phyloP scores from a whole-genome alignment of 305 asterid species.

The Coffea humblotiana region DNA sequence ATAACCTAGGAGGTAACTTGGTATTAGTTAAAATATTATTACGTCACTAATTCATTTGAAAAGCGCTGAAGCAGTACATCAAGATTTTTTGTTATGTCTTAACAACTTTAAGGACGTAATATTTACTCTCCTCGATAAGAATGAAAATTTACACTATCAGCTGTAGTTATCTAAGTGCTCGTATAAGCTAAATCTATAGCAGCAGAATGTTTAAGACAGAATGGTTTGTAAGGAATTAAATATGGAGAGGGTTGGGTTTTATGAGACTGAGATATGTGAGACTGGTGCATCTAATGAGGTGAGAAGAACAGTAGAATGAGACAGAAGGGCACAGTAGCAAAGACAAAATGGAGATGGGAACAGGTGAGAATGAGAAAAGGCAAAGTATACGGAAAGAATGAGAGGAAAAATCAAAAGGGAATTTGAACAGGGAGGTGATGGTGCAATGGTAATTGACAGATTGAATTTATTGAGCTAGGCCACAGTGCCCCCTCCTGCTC shows the following conservation, averaged over 20 bases:
- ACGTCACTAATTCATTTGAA: no score
- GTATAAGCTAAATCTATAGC: background rate
- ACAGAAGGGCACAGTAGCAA: background rate
- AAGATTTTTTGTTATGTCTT: no score
- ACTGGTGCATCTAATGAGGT: background rate
- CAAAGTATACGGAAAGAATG: constrained; percentile 14
- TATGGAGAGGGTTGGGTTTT: background rate
- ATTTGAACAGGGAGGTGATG: background rate
- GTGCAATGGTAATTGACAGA: constrained; percentile 11
- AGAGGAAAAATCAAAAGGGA: background rate
- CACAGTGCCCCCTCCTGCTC: background rate
- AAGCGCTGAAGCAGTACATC: background rate
- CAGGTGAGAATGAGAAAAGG: constrained; percentile 3
- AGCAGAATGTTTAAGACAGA: background rate
- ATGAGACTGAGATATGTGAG: background rate
- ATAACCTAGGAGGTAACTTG: no score
- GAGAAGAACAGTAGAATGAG: background rate
- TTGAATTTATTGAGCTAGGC: constrained; percentile 11
- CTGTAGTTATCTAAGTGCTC: background rate
- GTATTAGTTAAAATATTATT: no score
- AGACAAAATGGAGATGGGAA: constrained; percentile 9
- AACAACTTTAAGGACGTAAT: background rate
- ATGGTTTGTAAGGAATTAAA: background rate
- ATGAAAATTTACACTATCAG: background rate
- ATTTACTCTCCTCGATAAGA: background rate